Evolutionary conservation across 2,329 filamentous ascomycete species (phyloP), one percentile per base, ranked within the genome.

Genomic region (Aspergillaceae sp.): DNA sequence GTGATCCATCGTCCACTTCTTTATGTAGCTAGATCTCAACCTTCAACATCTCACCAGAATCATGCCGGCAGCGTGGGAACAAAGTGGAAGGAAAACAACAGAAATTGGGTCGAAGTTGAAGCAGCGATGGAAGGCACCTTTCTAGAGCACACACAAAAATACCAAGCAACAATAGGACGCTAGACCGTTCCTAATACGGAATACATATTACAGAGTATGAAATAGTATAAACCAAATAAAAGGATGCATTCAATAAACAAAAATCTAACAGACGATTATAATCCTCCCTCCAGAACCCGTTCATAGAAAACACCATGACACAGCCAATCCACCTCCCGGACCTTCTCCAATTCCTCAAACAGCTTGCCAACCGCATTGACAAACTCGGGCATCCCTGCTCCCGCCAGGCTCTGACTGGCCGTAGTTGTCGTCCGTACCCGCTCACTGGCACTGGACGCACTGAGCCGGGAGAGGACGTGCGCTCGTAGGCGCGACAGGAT

Each of bases 341-440:
- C 67, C 53, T 74, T 74, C 51, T 75, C 71, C 45, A 84, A 56
- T 50, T 74, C 68, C 29, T 82, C 78, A 10, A 81, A 79, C 41
- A 83, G 68, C 37, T 75, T 73, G 2, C 76, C 75, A 19, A 83
- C 77, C 48, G 80, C 76, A 27, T 63, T 70, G 7, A 80, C 74
- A 55, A 83, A 82, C 53, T 84, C 80, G 0, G 78, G 74, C 62
- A 84, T 74, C 3, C 80, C 80, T 9, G 75, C 77, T 1, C 72
- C 72, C 4, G 79, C 78, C 37, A 84, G 66, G 6, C 74, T 74
- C 50, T 82, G 78, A 8, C 73, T 77, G 5, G 80, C 80, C 1
- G 74, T 76, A 30, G 73, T 78, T 0, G 77, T 78, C 7, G 74
- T 74, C 8, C 76, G 69, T 9, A 82, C 75, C 11, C 77, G 66